Conservation (phyloP, 192 early-diverging fungal genomes). For the Umbelopsis vinacea region DNA sequence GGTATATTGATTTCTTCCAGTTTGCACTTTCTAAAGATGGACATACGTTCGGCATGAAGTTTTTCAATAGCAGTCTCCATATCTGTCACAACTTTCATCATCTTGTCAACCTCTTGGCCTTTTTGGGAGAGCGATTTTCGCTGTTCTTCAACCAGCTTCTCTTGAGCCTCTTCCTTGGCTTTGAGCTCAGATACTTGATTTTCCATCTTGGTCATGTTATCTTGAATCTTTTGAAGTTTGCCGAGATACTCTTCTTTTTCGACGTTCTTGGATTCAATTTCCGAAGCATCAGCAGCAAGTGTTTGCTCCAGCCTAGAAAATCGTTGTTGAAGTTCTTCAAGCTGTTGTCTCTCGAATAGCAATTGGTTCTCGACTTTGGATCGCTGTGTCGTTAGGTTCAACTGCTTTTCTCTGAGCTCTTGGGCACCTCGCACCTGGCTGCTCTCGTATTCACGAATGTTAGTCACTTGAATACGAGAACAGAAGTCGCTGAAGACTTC, state of each 20-base stretch:
- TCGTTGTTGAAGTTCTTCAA: constrained; percentile 63
- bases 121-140: constrained; percentile 61
- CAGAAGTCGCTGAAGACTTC: constrained; percentile 86
- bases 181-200: not conserved
- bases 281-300: constrained; percentile 43
- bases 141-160: constrained; percentile 55
- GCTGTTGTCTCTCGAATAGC: constrained; percentile 76
- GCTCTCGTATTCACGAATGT: constrained; percentile 89
- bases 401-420: constrained; percentile 72
- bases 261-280: constrained; percentile 45
- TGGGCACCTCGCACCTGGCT: constrained; percentile 69
- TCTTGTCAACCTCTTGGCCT: constrained; percentile 72
- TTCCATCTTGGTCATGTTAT: constrained; percentile 56
- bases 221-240: constrained; percentile 51
- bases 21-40: constrained; percentile 88
- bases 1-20: constrained; percentile 93
- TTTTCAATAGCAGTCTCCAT: constrained; percentile 81
- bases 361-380: constrained; percentile 83
- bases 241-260: constrained; percentile 38
- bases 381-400: constrained; percentile 77
- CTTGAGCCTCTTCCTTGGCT: constrained; percentile 42
- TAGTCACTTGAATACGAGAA: constrained; percentile 64
- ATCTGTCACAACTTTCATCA: constrained; percentile 63
- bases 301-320: constrained; percentile 58
- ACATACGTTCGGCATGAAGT: constrained; percentile 70